These are phyloP conservation scores for Cercospora canescens DNA, from an alignment of 2,329 filamentous ascomycete genomes.

Conservation along the genomic window DNA sequence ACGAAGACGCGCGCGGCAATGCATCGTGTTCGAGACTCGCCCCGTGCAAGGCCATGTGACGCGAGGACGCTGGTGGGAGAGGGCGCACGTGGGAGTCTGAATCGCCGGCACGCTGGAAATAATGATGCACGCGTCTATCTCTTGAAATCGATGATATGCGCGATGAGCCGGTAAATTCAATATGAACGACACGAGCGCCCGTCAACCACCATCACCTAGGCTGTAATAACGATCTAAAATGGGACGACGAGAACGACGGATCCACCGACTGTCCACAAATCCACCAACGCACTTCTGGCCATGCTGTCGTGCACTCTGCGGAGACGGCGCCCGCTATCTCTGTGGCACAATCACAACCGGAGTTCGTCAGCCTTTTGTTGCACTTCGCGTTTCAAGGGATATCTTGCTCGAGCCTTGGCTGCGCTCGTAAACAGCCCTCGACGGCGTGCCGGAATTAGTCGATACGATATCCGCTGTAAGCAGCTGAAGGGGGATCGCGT, in stretches of 20 bases:
- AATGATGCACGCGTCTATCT: background rate
- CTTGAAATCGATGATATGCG: background rate
- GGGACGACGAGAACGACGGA: background rate
- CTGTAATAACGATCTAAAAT: background rate
- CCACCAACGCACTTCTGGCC: background rate
- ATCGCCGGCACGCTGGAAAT: background rate
- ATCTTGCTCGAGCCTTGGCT: background rate
- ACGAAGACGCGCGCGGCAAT: constrained; percentile 1
- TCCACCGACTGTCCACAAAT: background rate
- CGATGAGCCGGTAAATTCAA: background rate
- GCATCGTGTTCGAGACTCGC: background rate
- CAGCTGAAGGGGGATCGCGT: background rate
- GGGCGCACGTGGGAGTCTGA: background rate
- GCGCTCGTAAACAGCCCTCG: background rate
- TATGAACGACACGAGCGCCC: background rate
- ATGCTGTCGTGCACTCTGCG: background rate
- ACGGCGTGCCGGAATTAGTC: background rate
- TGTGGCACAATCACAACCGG: background rate
- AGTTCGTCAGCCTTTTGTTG: background rate
- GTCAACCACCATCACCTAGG: background rate
- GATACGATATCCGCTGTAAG: background rate
- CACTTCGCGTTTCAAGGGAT: background rate
- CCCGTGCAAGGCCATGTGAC: background rate
- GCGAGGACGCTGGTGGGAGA: background rate
- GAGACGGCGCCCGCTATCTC: background rate